Evolutionary conservation across 208 protist species (phyloP).

Genomic region (Trypanosoma boissoni): DNA sequence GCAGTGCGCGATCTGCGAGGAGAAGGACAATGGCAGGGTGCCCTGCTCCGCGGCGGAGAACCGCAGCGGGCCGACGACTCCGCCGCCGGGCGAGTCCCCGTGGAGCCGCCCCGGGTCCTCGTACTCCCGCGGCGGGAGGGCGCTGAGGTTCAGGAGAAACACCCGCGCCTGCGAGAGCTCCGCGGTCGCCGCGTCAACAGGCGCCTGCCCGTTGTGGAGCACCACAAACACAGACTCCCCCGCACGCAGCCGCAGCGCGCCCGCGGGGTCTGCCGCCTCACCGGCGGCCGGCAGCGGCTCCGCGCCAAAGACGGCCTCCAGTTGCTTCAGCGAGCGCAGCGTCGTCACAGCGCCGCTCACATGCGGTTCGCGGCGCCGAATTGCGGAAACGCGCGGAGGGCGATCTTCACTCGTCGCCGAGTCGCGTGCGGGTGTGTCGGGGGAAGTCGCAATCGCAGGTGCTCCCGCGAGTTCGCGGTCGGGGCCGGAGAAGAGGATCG

Average conservation of each 20-base stretch:
- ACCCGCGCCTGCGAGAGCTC: conserved; percentile 55
- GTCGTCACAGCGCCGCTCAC: conserved; percentile 35
- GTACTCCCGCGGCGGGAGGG: conserved; percentile 10
- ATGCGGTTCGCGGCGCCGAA: background rate
- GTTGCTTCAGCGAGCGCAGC: conserved; percentile 29
- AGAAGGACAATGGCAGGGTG: too few relatives aligned
- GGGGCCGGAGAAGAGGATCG: background rate
- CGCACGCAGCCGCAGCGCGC: conserved; percentile 28
- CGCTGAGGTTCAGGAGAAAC: conserved; percentile 53
- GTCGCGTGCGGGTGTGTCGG: background rate
- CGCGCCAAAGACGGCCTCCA: conserved; percentile 13
- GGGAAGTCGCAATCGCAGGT: too few relatives aligned
- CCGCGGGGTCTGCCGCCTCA: background rate
- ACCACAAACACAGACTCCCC: conserved; percentile 70
- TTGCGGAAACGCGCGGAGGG: background rate
- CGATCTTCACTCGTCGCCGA: background rate
- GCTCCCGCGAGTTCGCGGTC: too few relatives aligned
- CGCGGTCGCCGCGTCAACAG: conserved; percentile 38
- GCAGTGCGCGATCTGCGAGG: conserved; percentile 33
- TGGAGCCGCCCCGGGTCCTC: too few relatives aligned
- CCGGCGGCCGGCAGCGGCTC: background rate
- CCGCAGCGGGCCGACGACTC: too few relatives aligned
- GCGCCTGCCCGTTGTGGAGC: conserved; percentile 35
- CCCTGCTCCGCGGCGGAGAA: too few relatives aligned
- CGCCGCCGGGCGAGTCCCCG: too few relatives aligned